Conservation (phyloP, 345 rosid genomes). For the Eutrema japonicum region DNA sequence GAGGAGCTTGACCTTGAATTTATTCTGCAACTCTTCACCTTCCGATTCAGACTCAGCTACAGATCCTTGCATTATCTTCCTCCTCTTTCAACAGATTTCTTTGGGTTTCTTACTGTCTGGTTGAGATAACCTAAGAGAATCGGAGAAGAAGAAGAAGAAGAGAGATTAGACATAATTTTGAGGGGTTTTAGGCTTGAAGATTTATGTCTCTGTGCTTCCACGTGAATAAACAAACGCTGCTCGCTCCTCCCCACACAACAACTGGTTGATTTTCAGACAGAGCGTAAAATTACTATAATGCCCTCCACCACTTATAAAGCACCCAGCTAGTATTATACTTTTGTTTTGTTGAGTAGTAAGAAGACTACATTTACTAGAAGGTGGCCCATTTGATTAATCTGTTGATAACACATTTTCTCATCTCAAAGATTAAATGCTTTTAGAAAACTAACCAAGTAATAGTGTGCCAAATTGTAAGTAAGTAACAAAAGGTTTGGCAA, state of each 20-base stretch:
- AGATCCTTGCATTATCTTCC: conserved; percentile 76
- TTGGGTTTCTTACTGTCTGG: background rate
- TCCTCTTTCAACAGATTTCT: conserved; percentile 12
- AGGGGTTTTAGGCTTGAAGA: conserved; percentile 36
- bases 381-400: conserved; percentile 28
- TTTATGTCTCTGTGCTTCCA: conserved; percentile 43
- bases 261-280: conserved; percentile 26
- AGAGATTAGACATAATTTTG: conserved; percentile 32
- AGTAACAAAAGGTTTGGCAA: background rate
- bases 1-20: conserved; percentile 50
- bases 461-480: background rate
- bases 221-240: conserved; percentile 39
- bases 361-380: conserved; percentile 9
- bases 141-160: conserved; percentile 22
- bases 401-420: conserved; percentile 1
- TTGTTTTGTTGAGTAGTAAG: conserved; percentile 1
- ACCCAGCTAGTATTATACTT: conserved; percentile 32
- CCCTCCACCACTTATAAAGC: conserved; percentile 25
- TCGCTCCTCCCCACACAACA: conserved; percentile 36
- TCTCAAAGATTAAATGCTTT: conserved; percentile 5
- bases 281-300: background rate
- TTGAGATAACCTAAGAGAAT: conserved; percentile 2
- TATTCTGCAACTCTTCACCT: conserved; percentile 46
- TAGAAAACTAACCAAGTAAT: background rate
- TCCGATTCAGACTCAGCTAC: conserved; percentile 53